Percentiles rank a stretch among this genome's conserved stretches.
Evolutionary conservation across 805 yeast species (phyloP).

Genomic region (Wickerhamiella siamensis): DNA sequence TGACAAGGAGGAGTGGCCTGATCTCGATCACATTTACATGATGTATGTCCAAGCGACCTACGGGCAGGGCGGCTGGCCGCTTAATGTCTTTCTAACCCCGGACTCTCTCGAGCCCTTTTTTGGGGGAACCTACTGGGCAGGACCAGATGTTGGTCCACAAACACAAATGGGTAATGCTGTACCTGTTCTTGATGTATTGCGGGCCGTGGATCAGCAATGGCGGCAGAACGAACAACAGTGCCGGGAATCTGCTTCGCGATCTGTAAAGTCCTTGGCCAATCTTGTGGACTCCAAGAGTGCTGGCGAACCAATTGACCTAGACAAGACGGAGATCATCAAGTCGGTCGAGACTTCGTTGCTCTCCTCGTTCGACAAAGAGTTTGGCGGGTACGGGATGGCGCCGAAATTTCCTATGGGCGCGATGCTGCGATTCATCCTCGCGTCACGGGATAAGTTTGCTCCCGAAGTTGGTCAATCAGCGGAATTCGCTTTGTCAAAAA

Average conservation of each 20-base stretch:
- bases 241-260: conserved; percentile 18
- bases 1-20: conserved; percentile 30
- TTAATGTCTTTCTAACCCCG: conserved; percentile 27
- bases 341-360: conserved; percentile 19
- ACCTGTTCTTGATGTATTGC: conserved; percentile 22
- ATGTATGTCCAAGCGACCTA: conserved; percentile 25
- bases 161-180: conserved; percentile 5
- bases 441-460: conserved; percentile 9
- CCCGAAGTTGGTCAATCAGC: conserved; percentile 15
- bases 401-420: conserved; percentile 27
- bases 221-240: conserved; percentile 18
- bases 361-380: conserved; percentile 16
- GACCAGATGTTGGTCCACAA: conserved; percentile 18
- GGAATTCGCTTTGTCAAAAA: conserved; percentile 18
- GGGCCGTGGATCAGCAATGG: conserved; percentile 23
- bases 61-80: conserved; percentile 30
- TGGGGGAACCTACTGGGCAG: conserved; percentile 29
- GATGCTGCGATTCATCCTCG: conserved; percentile 18
- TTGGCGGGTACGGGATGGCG: conserved; percentile 25
- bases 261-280: conserved; percentile 15
- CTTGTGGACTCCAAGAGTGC: conserved; percentile 18
- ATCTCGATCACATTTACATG: conserved; percentile 27
- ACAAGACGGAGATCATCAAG: conserved; percentile 7
- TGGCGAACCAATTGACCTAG: conserved; percentile 9
- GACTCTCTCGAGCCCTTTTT: conserved; percentile 24